Evolutionary conservation across 768 basidiomycete species (phyloP), one percentile per base, ranked within the genome.

Genomic region (Kwoniella heveanensis): DNA sequence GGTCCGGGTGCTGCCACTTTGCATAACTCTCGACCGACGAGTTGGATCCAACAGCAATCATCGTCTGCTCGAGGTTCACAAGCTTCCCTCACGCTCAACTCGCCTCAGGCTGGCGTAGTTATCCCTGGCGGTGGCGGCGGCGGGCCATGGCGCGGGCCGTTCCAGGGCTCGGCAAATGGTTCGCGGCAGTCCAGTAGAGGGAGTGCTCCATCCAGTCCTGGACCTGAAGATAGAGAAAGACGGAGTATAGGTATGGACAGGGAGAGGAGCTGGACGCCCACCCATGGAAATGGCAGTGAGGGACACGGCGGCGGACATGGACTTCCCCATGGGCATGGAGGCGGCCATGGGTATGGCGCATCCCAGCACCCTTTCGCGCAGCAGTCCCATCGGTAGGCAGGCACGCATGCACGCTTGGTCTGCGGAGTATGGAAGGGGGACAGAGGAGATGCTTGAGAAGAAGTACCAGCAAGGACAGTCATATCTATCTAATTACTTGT

Each of bases 221-320:
- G 74, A 32, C 68, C 68, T 24, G 70, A 68, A 4, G 65, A 73
- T 12, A 29, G 56, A 19, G 70, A 55, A n/a, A 64, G 70, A 29
- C 37, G 66, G 24, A 59, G 54, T 39, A 52, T 74, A 22, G 52
- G 66, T 25, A 61, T 73, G 60, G 74, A 76, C 39, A 60, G 70
- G 27, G 75, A 74, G 39, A 39, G 72, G 49, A 64, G 57, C 44
- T 67, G 75, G 72, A 73, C 73, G 37, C 71, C 73, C 8, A 56
- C 54, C 2, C 44, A 48, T 62, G 54, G 47, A 9, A 44, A 44
- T 44, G 39, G 39, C 15, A 44, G 39, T 44, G 39, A 44, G 19
- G 39, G 39, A 3, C 39, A 44, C 17, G 39, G 39, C 3, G 10
- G 19, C 17, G 39, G 39, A 32, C 13, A 32, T 13, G 32, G n/a